Evolutionary conservation across 495 filamentous ascomycete species (phyloP).

Genomic region (Hypoxylon lienhwacheense): DNA sequence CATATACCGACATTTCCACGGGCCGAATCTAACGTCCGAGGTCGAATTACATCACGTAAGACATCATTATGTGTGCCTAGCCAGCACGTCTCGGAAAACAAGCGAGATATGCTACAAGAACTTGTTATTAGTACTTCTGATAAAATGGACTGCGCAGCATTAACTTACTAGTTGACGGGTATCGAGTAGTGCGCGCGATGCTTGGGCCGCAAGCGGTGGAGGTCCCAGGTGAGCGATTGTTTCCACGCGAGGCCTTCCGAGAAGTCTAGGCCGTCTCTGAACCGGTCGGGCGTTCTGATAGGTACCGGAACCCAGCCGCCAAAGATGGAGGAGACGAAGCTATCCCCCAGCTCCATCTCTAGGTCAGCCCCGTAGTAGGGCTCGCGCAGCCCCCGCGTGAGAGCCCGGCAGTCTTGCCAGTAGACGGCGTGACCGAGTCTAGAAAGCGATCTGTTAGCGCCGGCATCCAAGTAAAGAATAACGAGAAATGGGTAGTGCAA

Average conservation of each 20-base stretch:
- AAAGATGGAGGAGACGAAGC: conserved; percentile 44
- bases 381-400: conserved; percentile 39
- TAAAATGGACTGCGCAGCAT: not conserved
- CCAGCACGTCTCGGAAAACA: conserved; percentile 34
- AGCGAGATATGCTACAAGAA: conserved; percentile 18
- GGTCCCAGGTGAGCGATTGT: conserved; percentile 43
- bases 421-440: conserved; percentile 46
- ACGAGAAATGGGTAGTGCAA: not conserved
- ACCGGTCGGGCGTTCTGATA: conserved; percentile 15
- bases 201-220: conserved; percentile 39
- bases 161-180: conserved; percentile 42
- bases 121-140: not conserved
- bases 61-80: conserved; percentile 2
- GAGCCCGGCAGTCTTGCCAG: conserved; percentile 43
- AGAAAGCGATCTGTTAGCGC: conserved; percentile 5
- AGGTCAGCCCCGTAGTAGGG: conserved; percentile 46
- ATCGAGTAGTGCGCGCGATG: conserved; percentile 45
- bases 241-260: conserved; percentile 42
- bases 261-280: conserved; percentile 30
- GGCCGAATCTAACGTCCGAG: conserved; percentile 18
- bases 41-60: conserved; percentile 17
- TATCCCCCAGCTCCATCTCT: conserved; percentile 49
- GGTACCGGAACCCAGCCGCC: conserved; percentile 46
- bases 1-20: conserved; percentile 19
- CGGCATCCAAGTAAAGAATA: not conserved